Evolutionary conservation across 2,329 filamentous ascomycete species (phyloP).

Genomic region (Didymella pinodella): DNA sequence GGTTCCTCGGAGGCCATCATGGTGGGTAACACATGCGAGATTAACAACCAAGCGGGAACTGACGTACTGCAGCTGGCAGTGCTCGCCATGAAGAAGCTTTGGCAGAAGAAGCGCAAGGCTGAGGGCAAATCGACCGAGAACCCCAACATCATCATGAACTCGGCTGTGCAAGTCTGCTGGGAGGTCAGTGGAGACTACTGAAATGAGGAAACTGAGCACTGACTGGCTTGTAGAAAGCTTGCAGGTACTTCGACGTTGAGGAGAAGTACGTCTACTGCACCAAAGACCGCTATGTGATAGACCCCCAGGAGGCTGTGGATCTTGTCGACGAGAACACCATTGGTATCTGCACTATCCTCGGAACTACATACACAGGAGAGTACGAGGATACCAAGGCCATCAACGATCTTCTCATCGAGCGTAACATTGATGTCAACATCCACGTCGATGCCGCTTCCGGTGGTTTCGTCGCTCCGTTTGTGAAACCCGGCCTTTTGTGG

Average conservation of each 20-base stretch:
- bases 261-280: conserved; percentile 79
- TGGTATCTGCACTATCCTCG: conserved; percentile 88
- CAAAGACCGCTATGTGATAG: conserved; percentile 67
- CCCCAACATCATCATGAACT: conserved; percentile 95
- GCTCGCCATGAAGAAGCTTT: conserved; percentile 93
- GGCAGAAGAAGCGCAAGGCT: conserved; percentile 85
- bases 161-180: conserved; percentile 96
- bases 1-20: conserved; percentile 85
- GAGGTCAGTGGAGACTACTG: conserved; percentile 56
- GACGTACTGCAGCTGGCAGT: conserved; percentile 64
- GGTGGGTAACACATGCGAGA: conserved; percentile 22
- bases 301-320: conserved; percentile 68
- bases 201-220: neutral
- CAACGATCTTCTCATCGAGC: conserved; percentile 83
- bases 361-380: conserved; percentile 93
- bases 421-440: conserved; percentile 80
- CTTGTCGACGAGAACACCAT: conserved; percentile 77
- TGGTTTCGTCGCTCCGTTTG: conserved; percentile 92
- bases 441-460: conserved; percentile 94
- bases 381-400: conserved; percentile 91
- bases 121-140: conserved; percentile 80
- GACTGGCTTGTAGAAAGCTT: conserved; percentile 61
- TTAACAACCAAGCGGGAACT: neutral
- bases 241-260: conserved; percentile 88
- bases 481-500: conserved; percentile 83